Base-by-base conservation (phyloP, 2,329 filamentous ascomycete genomes). In the Claviceps africana region DNA sequence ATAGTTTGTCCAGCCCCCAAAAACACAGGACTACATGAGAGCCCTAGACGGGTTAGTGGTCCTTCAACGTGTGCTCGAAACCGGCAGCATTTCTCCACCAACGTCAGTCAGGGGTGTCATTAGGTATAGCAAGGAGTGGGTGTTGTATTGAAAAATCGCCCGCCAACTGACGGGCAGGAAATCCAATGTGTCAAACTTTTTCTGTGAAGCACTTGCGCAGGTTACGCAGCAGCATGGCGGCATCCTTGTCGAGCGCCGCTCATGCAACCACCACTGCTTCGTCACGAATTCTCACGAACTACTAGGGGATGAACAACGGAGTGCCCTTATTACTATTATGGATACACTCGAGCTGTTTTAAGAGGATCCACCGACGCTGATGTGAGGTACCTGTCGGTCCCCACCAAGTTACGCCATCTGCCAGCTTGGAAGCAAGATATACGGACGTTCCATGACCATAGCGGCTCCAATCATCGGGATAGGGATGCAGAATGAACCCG, bases 351-450 rank as follows among this genome's bases (percentile, higher is more conserved):
- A 54, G 52, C 48, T 56, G 43, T 54, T 40, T 53, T 40, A 25
- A 51, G 43, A 42, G 46, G 51, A 43, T 54, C 56, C 52, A 55
- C 55, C 50, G 37, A 49, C 46, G 53, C 48, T 56, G 48, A 54
- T 56, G 54, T 52, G 55, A 58, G 52, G 55, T 54, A 49, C 53
- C 55, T 56, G 48, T 43, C 44, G n/a, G 43, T 53, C 47, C 53
- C 52, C 56, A 54, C 55, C 51, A 46, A 35, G 47, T 50, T 54
- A 56, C 51, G 48, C 56, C 53, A 48, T 48, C 50, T 40, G 48
- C 55, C 44, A 54, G 51, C 50, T 50, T 54, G 51, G 56, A 55
- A 47, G 52, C 51, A 48, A 53, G 48, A 54, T 55, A 51, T 54
- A 52, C 54, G 50, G 51, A 53, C 39, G 50, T 51, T 55, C 53